Conservation (phyloP, 108 stramenopile genomes). For the Nitzschia putrida region DNA sequence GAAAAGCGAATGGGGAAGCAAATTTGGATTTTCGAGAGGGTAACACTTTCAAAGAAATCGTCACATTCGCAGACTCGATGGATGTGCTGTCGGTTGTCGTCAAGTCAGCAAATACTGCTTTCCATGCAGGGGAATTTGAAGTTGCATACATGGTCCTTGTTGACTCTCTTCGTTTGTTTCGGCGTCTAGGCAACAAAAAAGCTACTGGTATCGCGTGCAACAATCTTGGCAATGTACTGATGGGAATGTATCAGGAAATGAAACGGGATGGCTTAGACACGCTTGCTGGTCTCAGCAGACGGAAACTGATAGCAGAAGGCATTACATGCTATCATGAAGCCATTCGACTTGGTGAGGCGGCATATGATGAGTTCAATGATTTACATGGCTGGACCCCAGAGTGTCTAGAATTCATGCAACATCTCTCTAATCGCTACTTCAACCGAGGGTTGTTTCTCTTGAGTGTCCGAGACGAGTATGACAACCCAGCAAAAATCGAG, state of each 20-base stretch:
- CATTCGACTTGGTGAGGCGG: constrained; percentile 52
- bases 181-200: constrained; percentile 51
- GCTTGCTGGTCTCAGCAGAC: constrained; percentile 28
- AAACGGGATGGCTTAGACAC: constrained; percentile 31
- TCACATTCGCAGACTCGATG: constrained; percentile 35
- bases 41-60: constrained; percentile 39
- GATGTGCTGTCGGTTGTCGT: constrained; percentile 48
- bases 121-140: constrained; percentile 48
- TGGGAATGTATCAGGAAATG: constrained; percentile 51
- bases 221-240: constrained; percentile 52
- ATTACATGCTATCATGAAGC: constrained; percentile 40
- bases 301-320: constrained; percentile 32
- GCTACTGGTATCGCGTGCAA: constrained; percentile 53
- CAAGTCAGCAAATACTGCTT: constrained; percentile 46
- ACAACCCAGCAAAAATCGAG: constrained; percentile 30
- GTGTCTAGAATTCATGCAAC: constrained; percentile 53
- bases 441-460: constrained; percentile 49
- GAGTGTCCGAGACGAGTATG: constrained; percentile 37
- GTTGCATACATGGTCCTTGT: constrained; percentile 40
- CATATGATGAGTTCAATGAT: constrained; percentile 45
- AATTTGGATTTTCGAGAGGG: constrained; percentile 16
- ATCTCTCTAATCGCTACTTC: constrained; percentile 50
- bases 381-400: constrained; percentile 52
- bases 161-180: constrained; percentile 43
- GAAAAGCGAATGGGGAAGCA: constrained; percentile 22